A percentile compares a stretch with the other conserved stretches of the same genome.
Conservation (phyloP, 768 basidiomycete genomes). For the Russula sp. region DNA sequence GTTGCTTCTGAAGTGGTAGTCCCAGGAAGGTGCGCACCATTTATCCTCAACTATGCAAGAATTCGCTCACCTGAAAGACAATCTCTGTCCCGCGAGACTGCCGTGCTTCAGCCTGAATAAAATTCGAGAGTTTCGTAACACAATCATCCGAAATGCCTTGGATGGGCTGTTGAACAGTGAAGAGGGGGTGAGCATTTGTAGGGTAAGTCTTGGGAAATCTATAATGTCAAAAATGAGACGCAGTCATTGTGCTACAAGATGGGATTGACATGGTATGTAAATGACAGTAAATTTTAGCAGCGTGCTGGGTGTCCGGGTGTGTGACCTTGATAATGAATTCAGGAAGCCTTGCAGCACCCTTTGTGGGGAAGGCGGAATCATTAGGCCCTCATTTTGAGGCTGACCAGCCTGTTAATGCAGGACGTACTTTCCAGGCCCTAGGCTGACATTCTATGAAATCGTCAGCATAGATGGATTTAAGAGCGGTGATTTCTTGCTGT, state of each 20-base stretch:
- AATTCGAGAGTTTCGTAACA: slow-evolving; percentile 48
- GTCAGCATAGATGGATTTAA: slow-evolving; percentile 75
- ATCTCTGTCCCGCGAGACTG: slow-evolving; percentile 62
- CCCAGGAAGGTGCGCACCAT: neutral
- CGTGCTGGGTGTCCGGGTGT: slow-evolving; percentile 54
- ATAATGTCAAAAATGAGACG: slow-evolving; percentile 1
- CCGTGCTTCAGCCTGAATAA: slow-evolving; percentile 61
- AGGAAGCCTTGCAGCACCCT: slow-evolving; percentile 64
- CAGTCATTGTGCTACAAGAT: neutral
- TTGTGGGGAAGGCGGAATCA: neutral
- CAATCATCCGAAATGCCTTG: slow-evolving; percentile 55
- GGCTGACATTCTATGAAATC: slow-evolving; percentile 71
- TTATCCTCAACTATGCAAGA: neutral
- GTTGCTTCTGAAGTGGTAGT: neutral
- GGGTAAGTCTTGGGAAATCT: slow-evolving; percentile 85
- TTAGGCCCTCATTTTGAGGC: slow-evolving; percentile 5
- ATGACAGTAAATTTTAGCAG: slow-evolving; percentile 55
- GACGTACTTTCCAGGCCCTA: slow-evolving; percentile 74
- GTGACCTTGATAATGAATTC: slow-evolving; percentile 72
- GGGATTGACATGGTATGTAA: slow-evolving; percentile 61
- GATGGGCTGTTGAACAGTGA: slow-evolving; percentile 61
- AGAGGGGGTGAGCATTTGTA: slow-evolving; percentile 58
- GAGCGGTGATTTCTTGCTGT: slow-evolving; percentile 66
- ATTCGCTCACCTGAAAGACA: slow-evolving; percentile 63
- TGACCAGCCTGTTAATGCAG: neutral